Base-by-base conservation (phyloP, 225 moss, liverwort and hornwort genomes). In the Takakia lepidozioides region DNA sequence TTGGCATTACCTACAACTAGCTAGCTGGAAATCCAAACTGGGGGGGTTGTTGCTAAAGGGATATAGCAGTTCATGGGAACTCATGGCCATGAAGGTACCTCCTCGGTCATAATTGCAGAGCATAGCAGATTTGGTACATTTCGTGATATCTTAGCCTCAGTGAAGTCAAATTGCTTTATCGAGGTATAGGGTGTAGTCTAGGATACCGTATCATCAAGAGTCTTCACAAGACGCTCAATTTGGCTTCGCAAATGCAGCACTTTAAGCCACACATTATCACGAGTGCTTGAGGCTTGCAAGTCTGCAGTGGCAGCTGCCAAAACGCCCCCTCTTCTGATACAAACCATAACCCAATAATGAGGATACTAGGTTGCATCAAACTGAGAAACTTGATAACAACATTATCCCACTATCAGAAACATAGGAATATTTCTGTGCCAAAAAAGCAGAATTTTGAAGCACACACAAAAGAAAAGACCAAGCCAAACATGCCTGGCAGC, bases 121-220 rank as follows among this genome's bases (percentile, higher is more conserved):
- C 35, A 24, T 35, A 20, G 19, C 16, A 21, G 13, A 21, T 17
- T 19, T 2, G 14, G 8, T 19, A 8, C 9, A 19, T 18, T 53
- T 25, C 1, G 38, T 2, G 49, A 8, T 19, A 14, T 48, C 18
- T 13, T 20, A 13, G 22, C 18, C 9, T 10, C 13, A 48, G 5
- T 3, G 19, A 48, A 13, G 14, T 14, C 22, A 51, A 17, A 28
- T 14, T 11, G 10, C 46, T 69, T 23, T n/a, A n/a, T n/a, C n/a
- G n/a, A n/a, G n/a, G n/a, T n/a, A n/a, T n/a, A n/a, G n/a, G n/a
- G n/a, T n/a, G n/a, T n/a, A n/a, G n/a, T n/a, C n/a, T n/a, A n/a
- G n/a, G n/a, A n/a, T 60, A 98, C 98, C 83, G 87, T 84, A 19
- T 87, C 71, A 22, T 87, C 78, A 55, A 87, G 73, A 24, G 76